Percentiles rank a stretch among this genome's conserved stretches.
Evolutionary conservation across 2,329 filamentous ascomycete genomes (phyloP).

Genomic region (Plenodomus lindquistii): DNA sequence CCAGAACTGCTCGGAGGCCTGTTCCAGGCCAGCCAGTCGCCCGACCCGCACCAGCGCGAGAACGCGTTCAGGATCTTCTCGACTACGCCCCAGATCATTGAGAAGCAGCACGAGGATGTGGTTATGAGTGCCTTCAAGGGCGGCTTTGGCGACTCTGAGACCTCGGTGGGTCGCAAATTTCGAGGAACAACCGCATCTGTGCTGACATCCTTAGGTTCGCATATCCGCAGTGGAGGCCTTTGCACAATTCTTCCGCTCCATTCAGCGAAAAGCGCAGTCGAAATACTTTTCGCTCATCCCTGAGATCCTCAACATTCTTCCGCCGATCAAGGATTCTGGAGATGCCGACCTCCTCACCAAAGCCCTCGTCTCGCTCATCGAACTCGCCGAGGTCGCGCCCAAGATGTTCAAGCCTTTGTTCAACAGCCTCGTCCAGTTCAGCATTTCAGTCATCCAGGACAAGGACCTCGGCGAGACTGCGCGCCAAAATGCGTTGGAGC

Average conservation of each 20-base stretch:
- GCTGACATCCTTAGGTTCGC: conserved; percentile 66
- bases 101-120: conserved; percentile 91
- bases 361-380: conserved; percentile 87
- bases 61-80: conserved; percentile 94
- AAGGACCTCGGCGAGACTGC: conserved; percentile 90
- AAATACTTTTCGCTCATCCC: conserved; percentile 89
- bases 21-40: conserved; percentile 87
- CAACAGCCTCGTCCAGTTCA: conserved; percentile 88
- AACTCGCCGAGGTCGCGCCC: conserved; percentile 88
- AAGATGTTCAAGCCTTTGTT: conserved; percentile 99
- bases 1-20: conserved; percentile 83
- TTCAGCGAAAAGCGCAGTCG: conserved; percentile 82
- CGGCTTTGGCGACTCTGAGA: conserved; percentile 87
- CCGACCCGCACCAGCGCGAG: conserved; percentile 82
- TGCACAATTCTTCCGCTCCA: conserved; percentile 89
- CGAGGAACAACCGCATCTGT: background rate
- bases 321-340: conserved; percentile 86
- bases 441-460: conserved; percentile 90
- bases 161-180: conserved; percentile 59
- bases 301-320: conserved; percentile 90
- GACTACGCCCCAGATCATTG: conserved; percentile 92
- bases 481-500: conserved; percentile 90
- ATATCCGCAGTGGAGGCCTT: conserved; percentile 97
- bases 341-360: conserved; percentile 91
- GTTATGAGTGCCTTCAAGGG: conserved; percentile 86